Conservation (phyloP, 495 filamentous ascomycete genomes). For the Podospora australis region DNA sequence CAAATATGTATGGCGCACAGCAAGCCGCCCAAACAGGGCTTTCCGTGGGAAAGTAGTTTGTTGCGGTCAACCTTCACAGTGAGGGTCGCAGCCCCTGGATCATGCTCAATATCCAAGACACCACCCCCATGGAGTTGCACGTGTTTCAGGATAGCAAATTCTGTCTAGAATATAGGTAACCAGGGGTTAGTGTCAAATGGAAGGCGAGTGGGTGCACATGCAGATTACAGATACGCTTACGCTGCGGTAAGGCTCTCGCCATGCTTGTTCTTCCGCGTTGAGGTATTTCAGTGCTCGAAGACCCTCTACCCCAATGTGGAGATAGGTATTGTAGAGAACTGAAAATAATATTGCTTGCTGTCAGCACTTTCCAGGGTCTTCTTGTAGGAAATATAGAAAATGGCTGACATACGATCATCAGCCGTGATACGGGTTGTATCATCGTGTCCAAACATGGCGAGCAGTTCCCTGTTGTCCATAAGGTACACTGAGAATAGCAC, state of each 20-base stretch:
- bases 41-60: constrained; percentile 34
- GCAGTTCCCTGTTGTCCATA: constrained; percentile 34
- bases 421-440: constrained; percentile 28
- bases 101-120: constrained; percentile 23
- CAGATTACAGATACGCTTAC: neutral
- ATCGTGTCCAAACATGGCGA: constrained; percentile 37
- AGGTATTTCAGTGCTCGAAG: constrained; percentile 39
- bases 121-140: constrained; percentile 30
- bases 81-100: constrained; percentile 15
- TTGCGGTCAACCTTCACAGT: constrained; percentile 30
- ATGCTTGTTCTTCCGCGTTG: constrained; percentile 30
- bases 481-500: constrained; percentile 39
- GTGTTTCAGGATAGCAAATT: constrained; percentile 37
- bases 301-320: constrained; percentile 39
- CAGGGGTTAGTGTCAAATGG: no score
- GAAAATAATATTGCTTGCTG: neutral
- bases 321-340: constrained; percentile 42
- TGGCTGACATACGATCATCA: constrained; percentile 24
- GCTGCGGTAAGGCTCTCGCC: constrained; percentile 40
- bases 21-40: constrained; percentile 37
- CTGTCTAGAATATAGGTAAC: constrained; percentile 25
- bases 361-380: neutral
- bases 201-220: neutral
- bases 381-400: no score
- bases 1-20: constrained; percentile 41